Evolutionary conservation across 1,139 yeast species (phyloP).

Genomic region (Protomyces lactucae-debilis): DNA sequence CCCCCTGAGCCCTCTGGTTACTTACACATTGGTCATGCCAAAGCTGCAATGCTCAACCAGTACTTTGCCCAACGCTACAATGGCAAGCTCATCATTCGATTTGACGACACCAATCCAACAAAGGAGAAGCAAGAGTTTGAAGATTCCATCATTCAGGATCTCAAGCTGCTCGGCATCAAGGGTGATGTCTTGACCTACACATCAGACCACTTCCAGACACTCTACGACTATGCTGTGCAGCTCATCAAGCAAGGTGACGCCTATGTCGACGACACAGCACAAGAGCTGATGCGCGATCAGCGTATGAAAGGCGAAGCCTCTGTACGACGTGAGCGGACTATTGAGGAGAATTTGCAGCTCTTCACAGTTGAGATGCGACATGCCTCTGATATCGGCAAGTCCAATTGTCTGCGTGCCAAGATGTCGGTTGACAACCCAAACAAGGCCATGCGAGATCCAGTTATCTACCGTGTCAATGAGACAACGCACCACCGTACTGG

Average conservation of each 20-base stretch:
- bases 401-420: conserved; percentile 91
- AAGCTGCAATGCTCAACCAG: conserved; percentile 92
- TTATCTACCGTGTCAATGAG: conserved; percentile 88
- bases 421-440: conserved; percentile 82
- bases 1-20: conserved; percentile 94
- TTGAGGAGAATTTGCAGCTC: conserved; percentile 80
- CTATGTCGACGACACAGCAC: conserved; percentile 91
- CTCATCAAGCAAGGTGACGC: conserved; percentile 93
- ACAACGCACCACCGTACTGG: conserved; percentile 98
- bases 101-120: conserved; percentile 95
- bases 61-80: conserved; percentile 90
- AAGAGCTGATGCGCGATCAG: conserved; percentile 93
- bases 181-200: conserved; percentile 84
- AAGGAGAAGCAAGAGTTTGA: conserved; percentile 87
- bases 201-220: conserved; percentile 82
- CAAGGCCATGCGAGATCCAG: conserved; percentile 95
- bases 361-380: conserved; percentile 81
- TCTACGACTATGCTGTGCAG: conserved; percentile 79
- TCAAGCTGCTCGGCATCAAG: conserved; percentile 79
- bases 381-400: conserved; percentile 82
- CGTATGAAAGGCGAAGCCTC: conserved; percentile 95
- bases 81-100: conserved; percentile 90
- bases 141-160: conserved; percentile 85
- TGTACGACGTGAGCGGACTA: conserved; percentile 79
- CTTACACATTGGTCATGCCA: conserved; percentile 94